phyloP scores from a whole-genome alignment of 805 yeast species.

The Pichia heedii region DNA sequence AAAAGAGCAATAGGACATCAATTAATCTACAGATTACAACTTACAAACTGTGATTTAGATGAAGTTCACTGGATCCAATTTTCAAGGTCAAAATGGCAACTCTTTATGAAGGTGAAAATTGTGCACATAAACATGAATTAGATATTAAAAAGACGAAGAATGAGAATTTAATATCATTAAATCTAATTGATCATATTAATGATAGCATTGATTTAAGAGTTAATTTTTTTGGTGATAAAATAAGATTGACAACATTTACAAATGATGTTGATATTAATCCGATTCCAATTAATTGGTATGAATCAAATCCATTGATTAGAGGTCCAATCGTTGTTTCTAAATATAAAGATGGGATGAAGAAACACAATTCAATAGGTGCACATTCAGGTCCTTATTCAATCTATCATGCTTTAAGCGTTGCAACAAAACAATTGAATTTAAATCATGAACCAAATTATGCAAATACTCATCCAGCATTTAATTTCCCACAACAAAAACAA shows the following conservation, averaged over 20 bases:
- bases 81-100: not conserved
- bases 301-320: conserved; percentile 36
- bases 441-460: conserved; percentile 51
- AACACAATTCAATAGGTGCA: conserved; percentile 58
- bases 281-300: conserved; percentile 45
- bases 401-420: conserved; percentile 59
- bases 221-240: conserved; percentile 18
- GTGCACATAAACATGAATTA: not conserved
- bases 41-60: too few species aligned
- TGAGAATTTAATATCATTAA: too few species aligned
- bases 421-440: conserved; percentile 45
- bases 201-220: conserved; percentile 9
- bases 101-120: not conserved
- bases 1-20: too few species aligned
- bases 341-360: conserved; percentile 36
- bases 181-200: not conserved
- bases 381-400: conserved; percentile 56
- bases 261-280: conserved; percentile 43
- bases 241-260: conserved; percentile 45
- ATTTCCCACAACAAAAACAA: conserved; percentile 43
- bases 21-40: too few species aligned
- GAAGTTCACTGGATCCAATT: too few species aligned
- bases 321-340: conserved; percentile 54
- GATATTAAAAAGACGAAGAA: not conserved
- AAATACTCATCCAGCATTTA: conserved; percentile 53